Base-by-base conservation (phyloP, 805 yeast species). In the Zygoascus bituminiphila region DNA sequence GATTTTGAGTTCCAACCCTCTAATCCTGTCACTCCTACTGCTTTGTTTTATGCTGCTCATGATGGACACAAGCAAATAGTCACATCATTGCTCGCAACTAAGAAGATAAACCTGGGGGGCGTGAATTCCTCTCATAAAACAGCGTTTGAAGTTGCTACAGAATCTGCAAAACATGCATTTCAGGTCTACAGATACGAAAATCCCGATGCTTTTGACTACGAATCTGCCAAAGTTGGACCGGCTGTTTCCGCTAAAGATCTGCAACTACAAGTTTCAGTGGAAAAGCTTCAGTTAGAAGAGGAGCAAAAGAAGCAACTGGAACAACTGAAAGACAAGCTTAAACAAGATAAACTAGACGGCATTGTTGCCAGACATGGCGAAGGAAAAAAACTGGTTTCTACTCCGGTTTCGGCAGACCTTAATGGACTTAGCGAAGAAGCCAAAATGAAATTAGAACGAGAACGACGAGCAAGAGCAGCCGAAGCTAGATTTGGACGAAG, bases 381-480 rank as follows among this genome's bases (percentile, higher is more conserved):
- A 10, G 45, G 57, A 12, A 47, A 57, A n/a, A 46, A 51, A 37
- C 54, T 61, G 35, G 61, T 57, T 45, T 54, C 54, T 33, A 54
- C 57, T 9, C 12, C 49, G 45, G 37, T 52, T 52, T 49, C 46
- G 40, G 51, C 62, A 4, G 22, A 19, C 9, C 39, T 36, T 12
- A 29, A 59, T 46, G 81, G 88, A 0, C 69, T 91, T 47, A 74
- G 79, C 6, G 88, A 81, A 1, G 87, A 80, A 22, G 96, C 89
- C 54, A 75, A 79, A 58, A 73, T 75, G 74, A 76, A 81, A 58
- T 67, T 93, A 19, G 88, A 89, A 84, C 77, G 98, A 51, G 98
- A 93, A 59, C 89, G 89, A 60, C 73, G 98, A 47, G 97, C 97
- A 0, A 75, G 98, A 48, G 98, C 98, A 0, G 97, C 95, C 0